Conservation (phyloP, 2,329 filamentous ascomycete genomes). For the Catunica adiposa region DNA sequence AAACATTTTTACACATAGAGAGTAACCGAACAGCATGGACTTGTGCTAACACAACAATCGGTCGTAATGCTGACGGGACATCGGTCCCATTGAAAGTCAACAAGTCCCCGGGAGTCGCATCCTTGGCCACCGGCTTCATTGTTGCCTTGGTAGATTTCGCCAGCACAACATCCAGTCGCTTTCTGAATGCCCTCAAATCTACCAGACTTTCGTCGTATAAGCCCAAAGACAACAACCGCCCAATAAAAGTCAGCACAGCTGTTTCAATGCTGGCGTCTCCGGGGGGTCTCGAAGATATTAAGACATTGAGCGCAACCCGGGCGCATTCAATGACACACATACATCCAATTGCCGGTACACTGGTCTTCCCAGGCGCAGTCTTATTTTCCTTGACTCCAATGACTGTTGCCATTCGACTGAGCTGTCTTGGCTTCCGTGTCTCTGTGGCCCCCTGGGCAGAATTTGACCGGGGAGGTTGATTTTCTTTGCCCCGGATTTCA, state of each 20-base stretch:
- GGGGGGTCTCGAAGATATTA: conserved; percentile 22
- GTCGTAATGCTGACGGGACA: conserved; percentile 28
- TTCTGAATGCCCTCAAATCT: conserved; percentile 51
- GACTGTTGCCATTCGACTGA: conserved; percentile 43
- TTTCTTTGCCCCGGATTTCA: background rate
- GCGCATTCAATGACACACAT: conserved; percentile 52
- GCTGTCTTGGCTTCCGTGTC: conserved; percentile 42
- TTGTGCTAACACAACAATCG: conserved; percentile 46
- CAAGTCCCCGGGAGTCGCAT: conserved; percentile 29
- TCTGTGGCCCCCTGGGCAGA: conserved; percentile 26
- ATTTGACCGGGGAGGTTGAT: conserved; percentile 8
- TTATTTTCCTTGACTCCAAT: conserved; percentile 19
- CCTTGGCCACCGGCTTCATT: conserved; percentile 20
- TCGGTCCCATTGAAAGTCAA: conserved; percentile 40
- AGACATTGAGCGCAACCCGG: conserved; percentile 46
- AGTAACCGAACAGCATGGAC: conserved; percentile 48
- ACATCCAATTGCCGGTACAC: conserved; percentile 26
- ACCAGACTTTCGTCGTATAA: conserved; percentile 52
- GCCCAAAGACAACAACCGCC: conserved; percentile 47
- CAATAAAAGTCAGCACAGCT: conserved; percentile 53
- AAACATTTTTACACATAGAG: conserved; percentile 40
- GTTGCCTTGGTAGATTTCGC: conserved; percentile 18
- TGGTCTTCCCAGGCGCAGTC: conserved; percentile 3
- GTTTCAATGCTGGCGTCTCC: conserved; percentile 50
- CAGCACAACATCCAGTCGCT: conserved; percentile 33